These are phyloP conservation scores for Acanthamoeba triangularis DNA, from an alignment of 208 protist genomes.

Conservation along the genomic window DNA sequence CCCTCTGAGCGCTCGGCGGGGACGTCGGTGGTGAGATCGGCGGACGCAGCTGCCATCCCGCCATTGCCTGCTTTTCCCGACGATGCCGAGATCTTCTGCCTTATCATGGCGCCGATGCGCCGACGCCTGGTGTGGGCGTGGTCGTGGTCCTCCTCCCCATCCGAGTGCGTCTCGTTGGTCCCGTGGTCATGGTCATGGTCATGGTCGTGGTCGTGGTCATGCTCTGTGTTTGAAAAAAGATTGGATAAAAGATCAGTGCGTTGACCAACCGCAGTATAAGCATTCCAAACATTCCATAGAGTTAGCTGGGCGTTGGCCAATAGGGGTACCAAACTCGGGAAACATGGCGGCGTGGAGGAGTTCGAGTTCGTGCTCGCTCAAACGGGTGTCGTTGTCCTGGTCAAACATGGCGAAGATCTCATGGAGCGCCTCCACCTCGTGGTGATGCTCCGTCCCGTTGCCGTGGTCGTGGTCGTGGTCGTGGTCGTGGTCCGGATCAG, in stretches of 20 bases:
- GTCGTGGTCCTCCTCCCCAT: conserved; percentile 27
- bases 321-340: background rate
- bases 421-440: conserved; percentile 1
- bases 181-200: background rate
- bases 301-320: too few relatives aligned
- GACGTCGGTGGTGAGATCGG: background rate
- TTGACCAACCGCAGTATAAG: too few relatives aligned
- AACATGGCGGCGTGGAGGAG: background rate
- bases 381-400: background rate
- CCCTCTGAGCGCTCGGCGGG: background rate
- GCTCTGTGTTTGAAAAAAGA: background rate
- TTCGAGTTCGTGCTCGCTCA: background rate
- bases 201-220: background rate
- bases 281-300: too few relatives aligned
- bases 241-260: background rate
- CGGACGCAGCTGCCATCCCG: background rate
- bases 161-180: background rate
- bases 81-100: background rate
- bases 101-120: background rate
- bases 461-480: conserved; percentile 12
- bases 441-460: background rate
- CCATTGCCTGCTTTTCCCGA: background rate
- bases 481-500: background rate
- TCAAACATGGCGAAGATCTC: conserved; percentile 27
- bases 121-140: conserved; percentile 10